Evolutionary conservation across 225 moss, liverwort and hornwort genomes (phyloP), one percentile per base, ranked within the genome.

Genomic region (Takakia lepidozioides): DNA sequence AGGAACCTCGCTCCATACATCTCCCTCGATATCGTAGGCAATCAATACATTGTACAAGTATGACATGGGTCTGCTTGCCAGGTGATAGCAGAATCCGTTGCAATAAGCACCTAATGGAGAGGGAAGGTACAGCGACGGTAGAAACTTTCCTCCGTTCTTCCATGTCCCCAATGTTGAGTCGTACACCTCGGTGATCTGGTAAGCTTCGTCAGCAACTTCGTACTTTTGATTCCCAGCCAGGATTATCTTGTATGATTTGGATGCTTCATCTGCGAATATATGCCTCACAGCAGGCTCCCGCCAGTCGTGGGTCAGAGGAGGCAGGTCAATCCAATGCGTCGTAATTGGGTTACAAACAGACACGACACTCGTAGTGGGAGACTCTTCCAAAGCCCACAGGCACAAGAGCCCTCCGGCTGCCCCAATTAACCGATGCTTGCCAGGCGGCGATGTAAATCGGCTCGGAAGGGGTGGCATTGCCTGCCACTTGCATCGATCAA

Each of bases 271-370:
- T 29, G 68, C 67, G 26, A 77, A 57, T 72, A 77, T 68, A 48
- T 67, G 60, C 25, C 64, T 52, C 9, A 77, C 57, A 0, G 72
- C 63, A 10, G 77, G 77, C 42, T 60, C 71, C 2, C 67, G 68
- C 77, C 77, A 77, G 0, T 51, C 26, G 26, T 43, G 67, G 8
- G 38, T 25, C 8, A 65, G 58, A 6, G 25, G 1, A 2, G 76
- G 68, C 2, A 77, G 2, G 8, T 72, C 51, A 0, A 18, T 46
- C 43, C 61, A 59, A 4, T 68, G 46, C 37, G 45, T 68, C 3
- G 64, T 77, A 8, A 77, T 18, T 3, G 76, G 76, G 27, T 77
- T 77, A 67, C 76, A 77, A 10, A 77, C 41, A 0, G 72, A 63
- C 15, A 77, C 48, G 28, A 43, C 57, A 8, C 58, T 42, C 30